Evolutionary conservation across 2,329 filamentous ascomycete genomes (phyloP), one percentile per base, ranked within the genome.

Genomic region (Fusarium tjaetaba): DNA sequence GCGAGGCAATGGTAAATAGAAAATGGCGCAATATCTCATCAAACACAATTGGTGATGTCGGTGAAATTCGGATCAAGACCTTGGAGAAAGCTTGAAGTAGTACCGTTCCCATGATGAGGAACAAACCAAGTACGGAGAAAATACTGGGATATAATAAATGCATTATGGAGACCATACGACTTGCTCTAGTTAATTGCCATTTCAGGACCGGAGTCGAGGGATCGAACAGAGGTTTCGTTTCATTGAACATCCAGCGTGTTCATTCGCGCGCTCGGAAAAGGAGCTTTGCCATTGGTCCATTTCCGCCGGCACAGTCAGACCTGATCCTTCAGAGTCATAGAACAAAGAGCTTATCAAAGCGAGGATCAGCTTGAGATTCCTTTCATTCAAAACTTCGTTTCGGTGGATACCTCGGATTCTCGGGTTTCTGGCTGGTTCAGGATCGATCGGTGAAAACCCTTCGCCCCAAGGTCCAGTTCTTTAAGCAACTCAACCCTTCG

Each of bases 261-360:
- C 13, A 68, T 68, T 68, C 53, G 65, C 3, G 11, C 3, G 34
- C 15, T 68, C 65, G 65, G 65, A 68, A 68, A 68, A 3, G 6
- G 15, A 48, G 42, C 18, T 5, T 38, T 5, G 3, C 36, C 3
- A 68, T 68, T 68, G 65, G 65, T 1, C 7, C 10, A 14, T n/a
- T 5, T 10, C 15, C 30, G 2, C 41, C 36, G 15, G 5, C 11
- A 18, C 11, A 68, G 63, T 61, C 63, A 41, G 20, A 16, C 14
- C 4, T 5, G 32, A 13, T 8, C 24, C 34, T 28, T 4, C 4
- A n/a, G 51, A 38, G 3, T 13, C 7, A 26, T 13, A 2, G 10
- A 28, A 20, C 4, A 9, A 15, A 28, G 7, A 15, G 14, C 11
- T 28, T 24, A 36, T 36, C n/a, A 26, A 52, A 3, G 4, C 9